phyloP scores from a whole-genome alignment of 805 yeast species.

The Pichia ethanolica region DNA sequence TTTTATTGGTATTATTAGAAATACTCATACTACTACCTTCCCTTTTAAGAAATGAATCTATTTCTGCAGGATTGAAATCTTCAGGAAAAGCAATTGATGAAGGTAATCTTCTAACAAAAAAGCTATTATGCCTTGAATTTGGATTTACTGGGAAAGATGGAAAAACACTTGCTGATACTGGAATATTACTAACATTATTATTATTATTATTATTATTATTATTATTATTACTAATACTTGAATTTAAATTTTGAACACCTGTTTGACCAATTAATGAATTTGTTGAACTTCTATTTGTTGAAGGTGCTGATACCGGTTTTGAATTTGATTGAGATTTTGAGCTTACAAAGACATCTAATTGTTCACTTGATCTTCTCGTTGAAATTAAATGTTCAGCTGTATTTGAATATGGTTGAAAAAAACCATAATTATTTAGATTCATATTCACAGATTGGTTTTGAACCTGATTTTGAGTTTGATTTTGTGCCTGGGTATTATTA shows the following conservation, averaged over 20 bases:
- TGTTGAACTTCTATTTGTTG: neutral
- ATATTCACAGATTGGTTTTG: neutral
- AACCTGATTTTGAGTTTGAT: neutral
- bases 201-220: neutral
- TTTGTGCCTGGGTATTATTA: neutral
- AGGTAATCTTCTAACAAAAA: slow-evolving; percentile 25
- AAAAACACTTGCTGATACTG: neutral
- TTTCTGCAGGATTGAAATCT: slow-evolving; percentile 25
- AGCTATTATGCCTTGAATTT: slow-evolving; percentile 23
- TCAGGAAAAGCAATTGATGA: slow-evolving; percentile 23
- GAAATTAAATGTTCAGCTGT: slow-evolving; percentile 20
- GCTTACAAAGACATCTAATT: slow-evolving; percentile 40
- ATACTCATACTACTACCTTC: slow-evolving; percentile 17
- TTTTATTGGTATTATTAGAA: no score
- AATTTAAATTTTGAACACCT: no score
- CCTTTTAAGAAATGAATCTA: slow-evolving; percentile 30
- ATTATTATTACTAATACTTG: neutral
- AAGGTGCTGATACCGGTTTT: neutral
- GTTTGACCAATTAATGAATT: neutral
- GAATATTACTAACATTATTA: neutral
- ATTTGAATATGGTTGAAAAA: slow-evolving; percentile 19
- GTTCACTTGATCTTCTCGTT: slow-evolving; percentile 41
- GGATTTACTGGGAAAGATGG: neutral
- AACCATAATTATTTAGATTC: slow-evolving; percentile 2
- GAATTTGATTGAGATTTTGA: slow-evolving; percentile 1